Conservation (phyloP, 139 green algal species). For the Chlamydomonas schloesseri region DNA sequence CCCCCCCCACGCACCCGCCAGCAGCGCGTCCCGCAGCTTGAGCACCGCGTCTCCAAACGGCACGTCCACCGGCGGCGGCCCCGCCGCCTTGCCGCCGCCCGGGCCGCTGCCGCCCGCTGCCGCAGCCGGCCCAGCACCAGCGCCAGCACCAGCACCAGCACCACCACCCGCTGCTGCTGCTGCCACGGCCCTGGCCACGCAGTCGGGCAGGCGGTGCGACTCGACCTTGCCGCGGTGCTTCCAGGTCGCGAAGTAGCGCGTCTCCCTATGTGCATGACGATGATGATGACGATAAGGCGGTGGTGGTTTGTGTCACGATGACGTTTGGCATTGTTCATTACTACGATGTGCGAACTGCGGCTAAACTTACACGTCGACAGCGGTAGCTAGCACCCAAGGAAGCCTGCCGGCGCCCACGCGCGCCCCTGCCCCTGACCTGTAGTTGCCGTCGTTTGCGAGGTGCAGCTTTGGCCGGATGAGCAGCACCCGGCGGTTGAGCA, state of each 20-base stretch:
- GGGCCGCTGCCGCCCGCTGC: constrained; percentile 9
- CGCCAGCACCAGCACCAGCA: too few relatives aligned
- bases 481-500: constrained; percentile 86
- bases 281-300: too few relatives aligned
- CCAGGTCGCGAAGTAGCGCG: constrained; percentile 90
- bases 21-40: constrained; percentile 24
- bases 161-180: neutral
- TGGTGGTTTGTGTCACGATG: too few relatives aligned
- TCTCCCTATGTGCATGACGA: too few relatives aligned
- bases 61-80: neutral
- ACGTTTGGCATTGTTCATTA: too few relatives aligned
- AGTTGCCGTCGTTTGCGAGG: constrained; percentile 98
- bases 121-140: neutral
- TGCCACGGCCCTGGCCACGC: constrained; percentile 52
- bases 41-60: constrained; percentile 36
- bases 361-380: too few relatives aligned
- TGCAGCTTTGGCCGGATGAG: constrained; percentile 95
- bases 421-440: too few relatives aligned
- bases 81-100: neutral
- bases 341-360: too few relatives aligned
- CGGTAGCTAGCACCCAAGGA: too few relatives aligned
- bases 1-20: constrained; percentile 30
- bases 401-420: too few relatives aligned
- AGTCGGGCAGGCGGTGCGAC: constrained; percentile 75
- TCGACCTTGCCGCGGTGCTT: constrained; percentile 80